Evolutionary conservation across 2,329 filamentous ascomycete genomes (phyloP).

Genomic region (Akanthomyces muscarius): DNA sequence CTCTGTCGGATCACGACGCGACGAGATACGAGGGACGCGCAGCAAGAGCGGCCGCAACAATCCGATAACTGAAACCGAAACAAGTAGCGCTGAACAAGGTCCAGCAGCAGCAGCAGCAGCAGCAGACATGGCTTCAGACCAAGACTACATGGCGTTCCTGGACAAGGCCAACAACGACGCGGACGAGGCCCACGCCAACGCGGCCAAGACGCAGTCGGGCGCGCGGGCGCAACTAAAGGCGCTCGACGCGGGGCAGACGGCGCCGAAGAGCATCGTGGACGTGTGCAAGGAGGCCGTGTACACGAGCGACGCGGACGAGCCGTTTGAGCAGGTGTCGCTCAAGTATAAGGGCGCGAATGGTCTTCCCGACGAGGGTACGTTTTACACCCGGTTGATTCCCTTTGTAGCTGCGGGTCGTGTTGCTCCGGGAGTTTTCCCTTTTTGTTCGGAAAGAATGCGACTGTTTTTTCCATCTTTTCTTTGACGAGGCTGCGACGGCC

Average conservation of each 20-base stretch:
- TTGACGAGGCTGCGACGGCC: too few species aligned
- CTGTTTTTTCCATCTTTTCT: too few species aligned
- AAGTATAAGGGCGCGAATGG: conserved; percentile 50
- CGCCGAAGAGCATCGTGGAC: conserved; percentile 56
- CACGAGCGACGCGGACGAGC: conserved; percentile 78
- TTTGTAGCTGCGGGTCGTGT: neutral
- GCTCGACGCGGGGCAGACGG: conserved; percentile 48
- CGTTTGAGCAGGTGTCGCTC: conserved; percentile 73
- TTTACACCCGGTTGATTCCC: conserved; percentile 15
- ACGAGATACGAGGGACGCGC: conserved; percentile 5
- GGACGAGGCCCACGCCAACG: conserved; percentile 50
- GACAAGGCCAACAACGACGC: conserved; percentile 82
- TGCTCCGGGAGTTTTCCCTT: too few species aligned
- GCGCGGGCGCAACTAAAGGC: conserved; percentile 43
- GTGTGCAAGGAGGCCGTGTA: conserved; percentile 59
- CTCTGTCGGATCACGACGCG: neutral
- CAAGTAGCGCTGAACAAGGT: neutral
- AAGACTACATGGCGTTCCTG: conserved; percentile 79
- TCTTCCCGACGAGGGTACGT: conserved; percentile 59
- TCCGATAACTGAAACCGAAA: neutral
- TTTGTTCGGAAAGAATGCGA: too few species aligned
- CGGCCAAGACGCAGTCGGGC: conserved; percentile 25
- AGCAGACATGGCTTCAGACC: conserved; percentile 66
- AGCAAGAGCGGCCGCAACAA: neutral
- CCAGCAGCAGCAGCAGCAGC: neutral